These are phyloP conservation scores for Magnaporthiopsis poae DNA, from an alignment of 2,329 filamentous ascomycete genomes.

Conservation along the genomic window DNA sequence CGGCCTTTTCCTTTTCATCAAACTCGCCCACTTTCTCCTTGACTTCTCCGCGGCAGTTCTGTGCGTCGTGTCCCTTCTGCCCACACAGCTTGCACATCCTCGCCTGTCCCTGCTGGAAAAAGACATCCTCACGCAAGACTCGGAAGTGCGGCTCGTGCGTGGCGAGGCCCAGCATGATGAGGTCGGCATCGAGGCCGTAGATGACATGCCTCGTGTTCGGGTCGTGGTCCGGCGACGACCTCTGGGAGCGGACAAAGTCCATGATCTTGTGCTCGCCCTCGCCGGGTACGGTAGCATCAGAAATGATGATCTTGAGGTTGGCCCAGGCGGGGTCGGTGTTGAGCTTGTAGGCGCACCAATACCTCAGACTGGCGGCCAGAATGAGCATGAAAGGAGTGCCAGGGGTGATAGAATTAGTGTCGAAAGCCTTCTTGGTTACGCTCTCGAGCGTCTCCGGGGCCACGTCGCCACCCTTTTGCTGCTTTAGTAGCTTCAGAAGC, in stretches of 20 bases:
- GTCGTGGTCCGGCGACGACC: constrained; percentile 80
- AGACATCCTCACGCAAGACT: constrained; percentile 92
- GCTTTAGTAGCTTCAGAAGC: constrained; percentile 72
- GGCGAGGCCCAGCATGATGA: constrained; percentile 95
- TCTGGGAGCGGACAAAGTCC: constrained; percentile 91
- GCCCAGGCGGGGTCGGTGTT: constrained; percentile 95
- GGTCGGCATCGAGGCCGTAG: constrained; percentile 91
- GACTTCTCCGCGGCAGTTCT: constrained; percentile 68
- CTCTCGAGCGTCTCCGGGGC: constrained; percentile 52
- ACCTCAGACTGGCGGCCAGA: constrained; percentile 76
- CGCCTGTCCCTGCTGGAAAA: constrained; percentile 75
- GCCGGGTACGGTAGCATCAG: constrained; percentile 91
- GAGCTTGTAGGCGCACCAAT: constrained; percentile 96
- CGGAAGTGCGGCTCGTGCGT: constrained; percentile 97
- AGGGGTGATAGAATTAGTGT: constrained; percentile 77
- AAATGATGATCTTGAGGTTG: constrained; percentile 94
- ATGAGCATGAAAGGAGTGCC: constrained; percentile 99
- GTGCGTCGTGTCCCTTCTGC: constrained; percentile 81
- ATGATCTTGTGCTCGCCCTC: constrained; percentile 99
- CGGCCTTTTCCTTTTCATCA: constrained; percentile 67
- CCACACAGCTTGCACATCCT: constrained; percentile 81
- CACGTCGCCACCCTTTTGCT: constrained; percentile 59
- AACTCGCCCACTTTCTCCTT: constrained; percentile 72
- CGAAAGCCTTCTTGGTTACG: constrained; percentile 80
- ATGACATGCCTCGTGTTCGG: constrained; percentile 97